Percentiles rank a stretch among this genome's conserved stretches.
Conservation (phyloP, 805 yeast species). For the Jamesozyma hellenica region DNA sequence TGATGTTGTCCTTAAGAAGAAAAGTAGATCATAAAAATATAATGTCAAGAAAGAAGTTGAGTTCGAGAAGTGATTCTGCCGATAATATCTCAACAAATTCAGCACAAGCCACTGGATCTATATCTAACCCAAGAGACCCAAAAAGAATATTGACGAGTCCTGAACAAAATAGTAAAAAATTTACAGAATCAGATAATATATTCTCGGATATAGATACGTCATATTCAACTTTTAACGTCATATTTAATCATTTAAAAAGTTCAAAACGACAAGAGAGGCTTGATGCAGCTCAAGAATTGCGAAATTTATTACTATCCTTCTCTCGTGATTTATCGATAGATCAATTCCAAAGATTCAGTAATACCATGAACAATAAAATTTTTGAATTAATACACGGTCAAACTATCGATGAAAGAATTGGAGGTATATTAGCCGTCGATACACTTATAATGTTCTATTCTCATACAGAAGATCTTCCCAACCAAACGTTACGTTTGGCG, state of each 20-base stretch:
- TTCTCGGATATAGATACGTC: slow-evolving; percentile 21
- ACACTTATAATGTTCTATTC: slow-evolving; percentile 77
- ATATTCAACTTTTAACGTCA: slow-evolving; percentile 28
- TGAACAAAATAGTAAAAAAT: slow-evolving; percentile 14
- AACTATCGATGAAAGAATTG: slow-evolving; percentile 63
- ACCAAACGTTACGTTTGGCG: slow-evolving; percentile 84
- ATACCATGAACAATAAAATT: slow-evolving; percentile 76
- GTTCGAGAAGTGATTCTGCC: slow-evolving; percentile 16
- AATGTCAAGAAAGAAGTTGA: slow-evolving; percentile 15
- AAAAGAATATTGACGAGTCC: slow-evolving; percentile 9
- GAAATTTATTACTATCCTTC: slow-evolving; percentile 56
- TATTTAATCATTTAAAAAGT: slow-evolving; percentile 32
- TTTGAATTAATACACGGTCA: slow-evolving; percentile 74
- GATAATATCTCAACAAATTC: slow-evolving; percentile 19
- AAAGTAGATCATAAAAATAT: slow-evolving; percentile 18
- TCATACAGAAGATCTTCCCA: slow-evolving; percentile 73
- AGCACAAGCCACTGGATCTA: slow-evolving; percentile 8
- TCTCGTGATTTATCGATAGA: slow-evolving; percentile 78
- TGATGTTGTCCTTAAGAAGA: slow-evolving; percentile 20
- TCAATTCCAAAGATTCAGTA: slow-evolving; percentile 70
- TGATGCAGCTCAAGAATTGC: slow-evolving; percentile 59
- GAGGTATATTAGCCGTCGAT: slow-evolving; percentile 87
- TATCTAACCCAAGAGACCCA: slow-evolving; percentile 9
- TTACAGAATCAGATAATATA: slow-evolving; percentile 13
- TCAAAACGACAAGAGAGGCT: slow-evolving; percentile 28